These are phyloP conservation scores for Circinella umbellata DNA, from an alignment of 371 early-diverging fungal genomes.

Conservation along the genomic window DNA sequence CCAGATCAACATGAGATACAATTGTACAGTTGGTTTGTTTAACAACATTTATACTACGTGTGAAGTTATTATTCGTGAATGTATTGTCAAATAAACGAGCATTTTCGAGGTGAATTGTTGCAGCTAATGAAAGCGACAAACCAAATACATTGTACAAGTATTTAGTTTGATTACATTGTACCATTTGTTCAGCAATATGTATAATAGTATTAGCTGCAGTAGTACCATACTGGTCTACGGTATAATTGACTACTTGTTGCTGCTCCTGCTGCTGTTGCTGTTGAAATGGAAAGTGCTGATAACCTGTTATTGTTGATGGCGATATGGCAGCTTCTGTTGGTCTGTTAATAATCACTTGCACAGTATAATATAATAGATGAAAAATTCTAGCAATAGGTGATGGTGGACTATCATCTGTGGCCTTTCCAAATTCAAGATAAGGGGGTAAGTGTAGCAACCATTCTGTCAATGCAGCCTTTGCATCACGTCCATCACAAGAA, in stretches of 20 bases:
- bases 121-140: constrained; percentile 15
- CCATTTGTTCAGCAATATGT: constrained; percentile 45
- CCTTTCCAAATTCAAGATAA: constrained; percentile 37
- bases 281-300: neutral
- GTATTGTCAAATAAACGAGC: neutral
- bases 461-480: constrained; percentile 26
- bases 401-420: constrained; percentile 26
- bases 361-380: constrained; percentile 50
- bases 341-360: constrained; percentile 31
- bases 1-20: constrained; percentile 5
- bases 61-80: neutral
- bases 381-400: constrained; percentile 41
- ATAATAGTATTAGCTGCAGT: constrained; percentile 46
- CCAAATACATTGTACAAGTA: constrained; percentile 34
- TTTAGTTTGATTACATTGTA: constrained; percentile 29
- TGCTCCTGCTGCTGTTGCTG: neutral
- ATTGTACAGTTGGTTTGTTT: constrained; percentile 14
- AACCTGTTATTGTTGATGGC: no score
- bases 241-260: neutral
- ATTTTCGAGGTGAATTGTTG: constrained; percentile 11
- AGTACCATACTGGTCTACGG: constrained; percentile 12
- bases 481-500: neutral
- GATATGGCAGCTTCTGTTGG: neutral
- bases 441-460: constrained; percentile 48
- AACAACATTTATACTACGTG: constrained; percentile 9